phyloP scores from a whole-genome alignment of 345 rosid genomes.

The Brassica juncea region DNA sequence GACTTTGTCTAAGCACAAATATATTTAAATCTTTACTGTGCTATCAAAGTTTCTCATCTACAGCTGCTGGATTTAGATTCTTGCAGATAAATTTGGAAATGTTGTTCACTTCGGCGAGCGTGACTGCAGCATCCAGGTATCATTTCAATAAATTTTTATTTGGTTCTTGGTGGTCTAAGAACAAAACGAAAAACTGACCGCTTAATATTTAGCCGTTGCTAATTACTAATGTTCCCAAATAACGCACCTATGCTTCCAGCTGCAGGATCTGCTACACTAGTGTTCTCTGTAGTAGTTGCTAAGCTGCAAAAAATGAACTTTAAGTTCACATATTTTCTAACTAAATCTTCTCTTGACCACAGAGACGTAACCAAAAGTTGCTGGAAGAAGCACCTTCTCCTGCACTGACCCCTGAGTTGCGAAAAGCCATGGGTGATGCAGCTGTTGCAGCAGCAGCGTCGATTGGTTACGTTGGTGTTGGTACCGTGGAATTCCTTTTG shows the following conservation, averaged over 20 bases:
- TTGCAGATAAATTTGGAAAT: slow-evolving; percentile 94
- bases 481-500: slow-evolving; percentile 94
- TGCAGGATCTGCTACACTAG: neutral
- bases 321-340: neutral
- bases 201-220: neutral
- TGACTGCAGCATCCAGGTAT: slow-evolving; percentile 99
- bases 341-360: slow-evolving; percentile 26
- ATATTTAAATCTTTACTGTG: neutral
- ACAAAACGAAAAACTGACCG: neutral
- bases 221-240: neutral
- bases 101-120: slow-evolving; percentile 99
- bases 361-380: slow-evolving; percentile 96
- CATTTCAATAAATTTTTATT: neutral
- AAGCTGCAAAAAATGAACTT: neutral
- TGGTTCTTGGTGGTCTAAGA: neutral
- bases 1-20: neutral
- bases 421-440: slow-evolving; percentile 99
- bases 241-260: neutral
- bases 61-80: slow-evolving; percentile 62
- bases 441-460: slow-evolving; percentile 99
- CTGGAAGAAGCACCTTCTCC: slow-evolving; percentile 99
- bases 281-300: neutral
- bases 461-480: slow-evolving; percentile 96
- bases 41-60: slow-evolving; percentile 16
- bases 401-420: slow-evolving; percentile 86